These are phyloP conservation scores for Colletotrichum euphorbiae DNA, from an alignment of 2,329 filamentous ascomycete genomes.

Conservation along the genomic window DNA sequence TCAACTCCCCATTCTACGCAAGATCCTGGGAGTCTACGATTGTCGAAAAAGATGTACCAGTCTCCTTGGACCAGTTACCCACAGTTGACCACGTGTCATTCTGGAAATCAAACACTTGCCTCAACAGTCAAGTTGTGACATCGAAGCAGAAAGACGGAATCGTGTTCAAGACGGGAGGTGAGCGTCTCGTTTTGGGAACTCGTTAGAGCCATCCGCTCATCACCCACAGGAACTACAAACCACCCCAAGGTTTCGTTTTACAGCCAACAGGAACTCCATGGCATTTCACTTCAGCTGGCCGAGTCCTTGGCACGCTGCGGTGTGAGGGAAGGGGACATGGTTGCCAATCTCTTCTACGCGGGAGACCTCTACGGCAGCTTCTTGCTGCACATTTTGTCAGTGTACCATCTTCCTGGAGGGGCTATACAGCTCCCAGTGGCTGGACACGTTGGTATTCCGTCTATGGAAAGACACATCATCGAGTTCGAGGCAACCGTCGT, in stretches of 20 bases:
- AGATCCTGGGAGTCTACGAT: constrained; percentile 4
- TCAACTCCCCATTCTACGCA: constrained; percentile 28
- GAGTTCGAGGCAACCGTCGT: constrained; percentile 31
- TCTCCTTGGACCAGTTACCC: constrained; percentile 11
- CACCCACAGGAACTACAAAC: constrained; percentile 19
- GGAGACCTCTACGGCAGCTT: constrained; percentile 37
- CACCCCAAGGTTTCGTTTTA: constrained; percentile 35
- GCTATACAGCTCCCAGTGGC: constrained; percentile 29
- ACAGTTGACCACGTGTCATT: constrained; percentile 27
- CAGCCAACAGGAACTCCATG: constrained; percentile 22
- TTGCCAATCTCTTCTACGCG: constrained; percentile 34
- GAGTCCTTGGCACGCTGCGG: constrained; percentile 25
- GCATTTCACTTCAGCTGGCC: constrained; percentile 24
- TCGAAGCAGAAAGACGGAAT: constrained; percentile 34
- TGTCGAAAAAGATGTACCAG: not conserved
- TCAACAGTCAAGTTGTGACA: constrained; percentile 27
- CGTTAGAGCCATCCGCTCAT: not conserved
- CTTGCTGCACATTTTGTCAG: constrained; percentile 32
- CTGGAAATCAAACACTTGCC: constrained; percentile 32
- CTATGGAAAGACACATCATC: constrained; percentile 31
- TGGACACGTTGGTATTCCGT: constrained; percentile 24
- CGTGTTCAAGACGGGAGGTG: constrained; percentile 32
- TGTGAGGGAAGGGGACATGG: constrained; percentile 24
- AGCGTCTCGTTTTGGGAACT: not conserved
- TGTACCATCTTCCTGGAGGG: constrained; percentile 26